These are phyloP conservation scores for Haplographium delicatum DNA, from an alignment of 495 filamentous ascomycete genomes.

Conservation along the genomic window DNA sequence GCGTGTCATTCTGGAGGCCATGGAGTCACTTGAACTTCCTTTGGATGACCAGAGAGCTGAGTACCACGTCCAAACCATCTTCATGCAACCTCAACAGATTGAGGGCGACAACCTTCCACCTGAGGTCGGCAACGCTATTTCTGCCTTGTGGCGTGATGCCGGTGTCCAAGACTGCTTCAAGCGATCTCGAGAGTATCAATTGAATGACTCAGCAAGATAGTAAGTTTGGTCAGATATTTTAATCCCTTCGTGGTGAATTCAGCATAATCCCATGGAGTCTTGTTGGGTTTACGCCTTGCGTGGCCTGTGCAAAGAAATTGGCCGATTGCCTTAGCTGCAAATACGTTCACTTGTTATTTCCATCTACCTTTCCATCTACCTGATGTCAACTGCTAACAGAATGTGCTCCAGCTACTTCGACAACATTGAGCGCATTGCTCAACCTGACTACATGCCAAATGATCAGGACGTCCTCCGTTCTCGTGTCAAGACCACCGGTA, in stretches of 20 bases:
- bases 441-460: constrained; percentile 90
- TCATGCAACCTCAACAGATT: constrained; percentile 93
- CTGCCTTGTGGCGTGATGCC: constrained; percentile 86
- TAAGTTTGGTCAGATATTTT: no score
- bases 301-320: no score
- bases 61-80: constrained; percentile 92
- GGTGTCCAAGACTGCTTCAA: constrained; percentile 96
- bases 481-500: constrained; percentile 98
- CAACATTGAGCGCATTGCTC: constrained; percentile 86
- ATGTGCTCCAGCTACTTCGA: constrained; percentile 80
- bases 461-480: constrained; percentile 97
- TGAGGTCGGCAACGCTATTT: constrained; percentile 91
- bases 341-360: constrained; percentile 26
- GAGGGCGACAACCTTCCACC: constrained; percentile 91
- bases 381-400: no score
- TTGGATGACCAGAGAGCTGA: constrained; percentile 82
- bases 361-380: no score
- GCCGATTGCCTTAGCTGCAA: constrained; percentile 1
- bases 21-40: constrained; percentile 88
- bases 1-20: constrained; percentile 93
- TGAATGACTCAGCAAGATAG: constrained; percentile 99
- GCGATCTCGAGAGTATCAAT: constrained; percentile 90
- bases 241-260: no score
- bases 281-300: no score
- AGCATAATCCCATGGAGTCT: no score